phyloP scores from a whole-genome alignment of 768 basidiomycete genomes.

The Podaxis mareebaensis region DNA sequence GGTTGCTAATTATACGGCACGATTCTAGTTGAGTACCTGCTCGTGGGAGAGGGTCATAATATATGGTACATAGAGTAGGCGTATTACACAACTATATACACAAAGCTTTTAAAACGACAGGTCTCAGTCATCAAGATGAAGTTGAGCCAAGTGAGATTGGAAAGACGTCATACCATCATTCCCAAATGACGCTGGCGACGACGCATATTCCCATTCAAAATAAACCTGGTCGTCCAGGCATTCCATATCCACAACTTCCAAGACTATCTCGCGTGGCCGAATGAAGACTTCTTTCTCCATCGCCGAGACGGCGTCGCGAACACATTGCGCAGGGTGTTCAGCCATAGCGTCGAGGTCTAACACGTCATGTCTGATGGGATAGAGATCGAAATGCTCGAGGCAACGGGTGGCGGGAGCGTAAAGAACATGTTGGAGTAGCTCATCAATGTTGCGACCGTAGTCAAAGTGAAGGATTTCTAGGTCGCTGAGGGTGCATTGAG shows the following conservation, averaged over 20 bases:
- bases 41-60: neutral
- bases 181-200: neutral
- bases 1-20: too few relatives aligned
- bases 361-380: neutral
- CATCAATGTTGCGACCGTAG: neutral
- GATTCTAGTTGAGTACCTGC: too few relatives aligned
- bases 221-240: neutral
- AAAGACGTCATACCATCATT: neutral
- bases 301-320: neutral
- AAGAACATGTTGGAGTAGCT: neutral
- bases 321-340: constrained; percentile 4
- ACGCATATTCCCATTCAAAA: neutral
- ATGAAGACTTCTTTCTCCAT: neutral
- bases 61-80: neutral
- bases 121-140: neutral
- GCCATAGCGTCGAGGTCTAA: neutral
- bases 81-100: neutral
- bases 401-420: neutral
- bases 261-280: too few relatives aligned
- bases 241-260: neutral
- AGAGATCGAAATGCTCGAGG: neutral
- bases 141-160: neutral
- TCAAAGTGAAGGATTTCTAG: constrained; percentile 5
- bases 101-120: neutral
- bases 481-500: neutral